Evolutionary conservation across 1,284 basidiomycete species (phyloP), one percentile per base, ranked within the genome.

Genomic region (Ustilago sp.): DNA sequence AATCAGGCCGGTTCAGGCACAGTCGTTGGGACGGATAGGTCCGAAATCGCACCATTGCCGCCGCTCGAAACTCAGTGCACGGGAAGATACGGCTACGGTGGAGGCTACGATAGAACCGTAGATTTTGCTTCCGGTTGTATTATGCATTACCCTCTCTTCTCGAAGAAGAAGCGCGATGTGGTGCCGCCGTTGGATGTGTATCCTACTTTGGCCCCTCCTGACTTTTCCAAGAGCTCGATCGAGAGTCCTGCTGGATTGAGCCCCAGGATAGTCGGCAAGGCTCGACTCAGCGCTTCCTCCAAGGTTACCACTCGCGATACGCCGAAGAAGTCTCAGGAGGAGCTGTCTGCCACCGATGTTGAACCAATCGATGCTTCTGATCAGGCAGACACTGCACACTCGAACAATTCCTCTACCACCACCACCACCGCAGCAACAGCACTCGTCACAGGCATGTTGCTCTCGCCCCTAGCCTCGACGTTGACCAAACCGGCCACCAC

Each of bases 111-210:
- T 28, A 59, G 52, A 8, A 36, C 63, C 6, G 70, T 59, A 2
- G 72, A 74, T 32, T 52, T 66, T 41, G 55, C 63, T 5, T 66
- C 63, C 0, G 72, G 72, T 0, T 68, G 72, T 41, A 68, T 74
- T 7, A 62, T 66, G 59, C 63, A 68, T 31, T 61, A 74, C 43
- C 66, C 72, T 12, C 34, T 74, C 12, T 74, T 63, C 36, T 8
- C 51, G 38, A 48, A 56, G 13, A 55, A 35, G 32, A 65, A 59
- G 50, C 58, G 50, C 45, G 38, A 15, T 8, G 47, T 11, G 9
- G 4, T 9, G 8, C 5, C 35, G 7, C 41, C 35, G 34, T 9
- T n/a, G 2, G 23, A 19, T 4, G 8, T 19, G 15, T 69, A 45
- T 11, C 13, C 65, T 17, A 64, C 63, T 34, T 39, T 74, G 31